Evolutionary conservation across 2,329 filamentous ascomycete species (phyloP), one percentile per base, ranked within the genome.

Genomic region (Aschersonia sp.): DNA sequence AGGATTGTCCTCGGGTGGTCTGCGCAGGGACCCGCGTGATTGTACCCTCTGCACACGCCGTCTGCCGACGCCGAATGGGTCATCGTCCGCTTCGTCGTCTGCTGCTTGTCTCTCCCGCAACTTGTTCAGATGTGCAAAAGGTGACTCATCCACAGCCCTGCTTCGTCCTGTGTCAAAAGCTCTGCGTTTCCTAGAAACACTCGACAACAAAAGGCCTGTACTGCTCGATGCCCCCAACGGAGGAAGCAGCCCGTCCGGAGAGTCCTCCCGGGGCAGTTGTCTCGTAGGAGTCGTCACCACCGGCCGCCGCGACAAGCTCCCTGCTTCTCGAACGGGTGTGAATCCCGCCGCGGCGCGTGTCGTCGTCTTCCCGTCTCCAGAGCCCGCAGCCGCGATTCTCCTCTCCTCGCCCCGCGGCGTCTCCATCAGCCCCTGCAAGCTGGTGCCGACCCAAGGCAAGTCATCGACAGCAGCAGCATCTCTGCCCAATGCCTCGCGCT

Each of bases 391-490:
- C 30, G 52, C 50, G 45, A 63, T 57, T 50, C 61, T 6, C 14
- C n/a, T 10, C 4, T 12, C 12, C 6, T 5, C 39, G 0, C 63
- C 46, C 58, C 57, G 30, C 64, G 67, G 11, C 61, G 67, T 33
- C 47, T 71, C 64, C 63, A 73, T 67, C 42, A 73, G 56, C 2
- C 68, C 67, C 47, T 63, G 56, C 31, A 73, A 53, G 5, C 64
- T 63, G 1, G 61, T 60, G 0, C 60, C 60, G 22, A 55, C 54
- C 54, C 57, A 62, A 1, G 58, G 54, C 45, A 50, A 46, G n/a
- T 35, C 45, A 22, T 22, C 22, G 2, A 2, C 22, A 22, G 22
- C 22, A 22, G 22, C 22, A 11, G 42, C 40, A 8, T 49, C 40
- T 33, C 2, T 22, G 47, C 9, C 9, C 51, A 57, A 7, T n/a